Evolutionary conservation across 306 rosid species (phyloP), one percentile per base, ranked within the genome.

Genomic region (Vachellia pachyceras): DNA sequence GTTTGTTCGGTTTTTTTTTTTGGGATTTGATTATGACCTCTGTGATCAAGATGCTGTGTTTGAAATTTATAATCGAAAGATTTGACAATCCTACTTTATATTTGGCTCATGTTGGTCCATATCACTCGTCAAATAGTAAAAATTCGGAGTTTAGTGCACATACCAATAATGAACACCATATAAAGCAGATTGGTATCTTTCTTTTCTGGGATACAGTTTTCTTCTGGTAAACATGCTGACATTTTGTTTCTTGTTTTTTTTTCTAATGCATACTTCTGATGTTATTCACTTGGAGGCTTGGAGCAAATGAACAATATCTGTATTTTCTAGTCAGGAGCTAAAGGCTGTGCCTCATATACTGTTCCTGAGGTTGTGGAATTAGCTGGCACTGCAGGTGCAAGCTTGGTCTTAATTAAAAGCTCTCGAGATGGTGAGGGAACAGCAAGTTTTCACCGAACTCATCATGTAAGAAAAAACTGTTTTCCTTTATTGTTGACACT

Each of bases 311-410:
- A 29, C 33, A 75, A 74, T 78, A 61, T 83, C 63, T 49, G 10
- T 75, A 47, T 79, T 60, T 85, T 82, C 17, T 79, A 35, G 80
- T 25, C 86, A 95, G 99, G 99, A 95, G 88, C 93, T 95, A 18
- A 93, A 90, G 84, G 84, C 74, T 65, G 94, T 93, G 76, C 86
- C 93, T 88, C 87, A 23, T 74, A 49, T n/a, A n/a, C 83, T 54
- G 90, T 90, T 85, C 98, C 99, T 49, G 99, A 95, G 90, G 85
- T 90, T 81, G 88, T 74, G 7, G 90, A 88, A 77, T 82, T 95
- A 76, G 84, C 93, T 77, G 97, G 97, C 49, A 75, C 81, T 79
- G 86, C 73, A 86, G 88, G 88, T 79, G 84, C 90, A 64, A 78
- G 83, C 85, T 85, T 79, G 81, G 80, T 93, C 40, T 84, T 87